Evolutionary conservation across 129 eudicot species (phyloP).

Genomic region (Escallonia herrerae): DNA sequence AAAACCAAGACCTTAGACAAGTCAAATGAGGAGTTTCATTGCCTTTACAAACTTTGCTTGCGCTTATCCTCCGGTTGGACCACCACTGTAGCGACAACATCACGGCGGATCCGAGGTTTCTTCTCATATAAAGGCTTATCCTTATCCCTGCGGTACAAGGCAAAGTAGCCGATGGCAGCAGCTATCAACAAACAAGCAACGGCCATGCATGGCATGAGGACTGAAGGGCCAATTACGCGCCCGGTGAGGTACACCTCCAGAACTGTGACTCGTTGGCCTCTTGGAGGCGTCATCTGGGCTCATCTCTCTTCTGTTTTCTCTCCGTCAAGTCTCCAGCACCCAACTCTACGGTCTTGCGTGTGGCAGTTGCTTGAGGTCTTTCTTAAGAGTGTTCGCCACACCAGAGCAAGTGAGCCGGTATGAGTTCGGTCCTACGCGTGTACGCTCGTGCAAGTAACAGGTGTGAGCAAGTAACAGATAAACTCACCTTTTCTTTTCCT

Average conservation of each 20-base stretch:
- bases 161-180: conserved; percentile 37
- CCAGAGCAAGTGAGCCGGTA: no score
- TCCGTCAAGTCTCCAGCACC: conserved; percentile 13
- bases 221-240: conserved; percentile 47
- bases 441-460: no score
- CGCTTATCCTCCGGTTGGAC: conserved; percentile 27
- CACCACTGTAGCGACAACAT: conserved; percentile 50
- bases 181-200: conserved; percentile 38
- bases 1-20: no score
- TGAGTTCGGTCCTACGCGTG: no score
- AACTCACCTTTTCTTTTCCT: no score
- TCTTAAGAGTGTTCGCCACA: no score
- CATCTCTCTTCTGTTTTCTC: conserved; percentile 59
- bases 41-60: no score
- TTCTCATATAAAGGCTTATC: background rate
- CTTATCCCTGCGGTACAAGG: conserved; percentile 34
- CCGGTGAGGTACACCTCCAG: conserved; percentile 63
- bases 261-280: conserved; percentile 64
- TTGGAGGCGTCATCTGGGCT: conserved; percentile 56
- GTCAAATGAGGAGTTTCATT: no score
- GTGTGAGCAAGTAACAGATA: no score
- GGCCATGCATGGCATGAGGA: conserved; percentile 26
- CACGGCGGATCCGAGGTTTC: conserved; percentile 55
- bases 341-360: conserved; percentile 11
- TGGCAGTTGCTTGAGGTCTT: no score